Conservation (phyloP, 768 basidiomycete genomes). For the Kwoniella dejecticola region DNA sequence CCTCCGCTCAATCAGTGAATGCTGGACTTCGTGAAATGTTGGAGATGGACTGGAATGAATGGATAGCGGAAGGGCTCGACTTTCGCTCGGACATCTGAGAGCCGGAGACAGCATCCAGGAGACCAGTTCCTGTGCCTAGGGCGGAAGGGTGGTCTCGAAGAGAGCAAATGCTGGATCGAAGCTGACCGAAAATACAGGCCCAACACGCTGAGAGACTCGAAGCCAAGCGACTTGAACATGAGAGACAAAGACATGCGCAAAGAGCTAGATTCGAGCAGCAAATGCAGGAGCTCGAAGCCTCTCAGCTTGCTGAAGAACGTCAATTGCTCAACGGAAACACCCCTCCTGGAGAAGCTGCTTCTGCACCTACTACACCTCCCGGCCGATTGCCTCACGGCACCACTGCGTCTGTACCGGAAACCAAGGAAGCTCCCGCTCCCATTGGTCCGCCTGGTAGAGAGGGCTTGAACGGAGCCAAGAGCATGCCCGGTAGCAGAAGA, state of each 20-base stretch:
- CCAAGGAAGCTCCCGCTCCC: conserved; percentile 31
- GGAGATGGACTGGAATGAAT: too few relatives aligned
- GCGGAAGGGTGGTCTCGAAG: background rate
- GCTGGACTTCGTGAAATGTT: too few relatives aligned
- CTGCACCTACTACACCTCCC: conserved; percentile 48
- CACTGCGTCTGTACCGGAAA: conserved; percentile 57
- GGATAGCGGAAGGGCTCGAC: too few relatives aligned
- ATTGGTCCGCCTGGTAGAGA: conserved; percentile 42
- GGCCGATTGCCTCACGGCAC: conserved; percentile 64
- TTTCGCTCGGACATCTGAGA: too few relatives aligned
- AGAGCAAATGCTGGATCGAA: too few relatives aligned
- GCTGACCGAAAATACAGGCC: conserved; percentile 34
- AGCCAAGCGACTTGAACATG: conserved; percentile 84
- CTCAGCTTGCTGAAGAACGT: conserved; percentile 68
- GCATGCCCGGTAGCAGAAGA: conserved; percentile 53
- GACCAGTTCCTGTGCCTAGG: too few relatives aligned
- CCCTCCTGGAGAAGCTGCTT: conserved; percentile 60
- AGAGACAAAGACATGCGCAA: conserved; percentile 81
- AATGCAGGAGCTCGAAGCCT: conserved; percentile 88
- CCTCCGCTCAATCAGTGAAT: too few relatives aligned
- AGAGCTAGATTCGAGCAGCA: conserved; percentile 93
- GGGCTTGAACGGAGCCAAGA: conserved; percentile 46
- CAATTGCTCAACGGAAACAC: conserved; percentile 55
- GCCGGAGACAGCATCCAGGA: too few relatives aligned
- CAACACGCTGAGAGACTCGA: conserved; percentile 70